These are phyloP conservation scores for Hondaea fermentalgiana DNA, from an alignment of 108 stramenopile species.

Conservation along the genomic window DNA sequence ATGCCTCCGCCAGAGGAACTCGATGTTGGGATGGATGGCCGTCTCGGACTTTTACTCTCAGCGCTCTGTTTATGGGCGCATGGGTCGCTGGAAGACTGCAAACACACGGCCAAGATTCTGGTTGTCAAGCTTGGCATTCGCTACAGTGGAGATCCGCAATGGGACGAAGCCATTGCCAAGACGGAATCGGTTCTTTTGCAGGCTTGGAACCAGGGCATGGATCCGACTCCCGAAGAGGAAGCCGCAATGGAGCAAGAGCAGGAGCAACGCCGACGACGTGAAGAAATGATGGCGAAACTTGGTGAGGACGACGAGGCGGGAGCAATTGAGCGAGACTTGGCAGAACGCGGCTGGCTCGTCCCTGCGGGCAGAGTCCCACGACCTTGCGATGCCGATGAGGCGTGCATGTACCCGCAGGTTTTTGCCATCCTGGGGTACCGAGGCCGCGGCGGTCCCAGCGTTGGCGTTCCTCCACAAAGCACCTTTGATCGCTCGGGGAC, in stretches of 20 bases:
- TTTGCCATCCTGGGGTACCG: not conserved
- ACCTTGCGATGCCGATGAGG: not conserved
- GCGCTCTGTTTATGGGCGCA: conserved; percentile 13
- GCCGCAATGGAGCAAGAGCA: not conserved
- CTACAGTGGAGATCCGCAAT: not conserved
- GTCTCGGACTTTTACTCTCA: not conserved
- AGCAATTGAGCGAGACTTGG: not conserved
- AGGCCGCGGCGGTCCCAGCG: not conserved
- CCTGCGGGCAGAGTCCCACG: not conserved
- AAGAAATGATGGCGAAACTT: not conserved
- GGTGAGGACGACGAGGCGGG: not conserved
- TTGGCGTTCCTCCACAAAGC: not conserved
- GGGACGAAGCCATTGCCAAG: not conserved
- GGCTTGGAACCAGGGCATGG: not conserved
- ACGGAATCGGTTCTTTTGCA: not conserved
- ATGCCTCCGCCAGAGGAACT: not conserved
- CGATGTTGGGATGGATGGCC: not conserved
- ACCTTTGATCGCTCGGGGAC: not conserved
- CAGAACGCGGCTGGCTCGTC: not conserved
- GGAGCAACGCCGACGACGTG: not conserved
- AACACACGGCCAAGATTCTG: not conserved
- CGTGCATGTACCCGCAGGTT: conserved; percentile 10
- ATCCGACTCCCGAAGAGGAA: conserved; percentile 3
- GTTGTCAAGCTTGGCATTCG: conserved; percentile 9
- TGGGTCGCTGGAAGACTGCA: not conserved